Conservation (phyloP, 306 rosid genomes). For the Acacia melanoxylon region DNA sequence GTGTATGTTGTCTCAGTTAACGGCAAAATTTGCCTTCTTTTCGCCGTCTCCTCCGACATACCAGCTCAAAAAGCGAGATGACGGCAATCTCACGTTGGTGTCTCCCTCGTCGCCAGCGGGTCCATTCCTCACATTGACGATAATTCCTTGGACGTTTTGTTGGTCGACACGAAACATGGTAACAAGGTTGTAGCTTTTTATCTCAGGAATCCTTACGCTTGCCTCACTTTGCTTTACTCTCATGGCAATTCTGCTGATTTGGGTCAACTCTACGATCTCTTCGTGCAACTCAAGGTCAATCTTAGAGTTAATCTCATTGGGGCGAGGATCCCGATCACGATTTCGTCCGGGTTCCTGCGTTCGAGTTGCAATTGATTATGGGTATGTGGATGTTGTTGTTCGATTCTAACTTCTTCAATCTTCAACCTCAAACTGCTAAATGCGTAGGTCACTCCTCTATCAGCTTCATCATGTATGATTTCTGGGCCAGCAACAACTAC, state of each 20-base stretch:
- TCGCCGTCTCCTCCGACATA: constrained; percentile 95
- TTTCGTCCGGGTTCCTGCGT: too few species aligned
- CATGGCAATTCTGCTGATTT: constrained; percentile 98
- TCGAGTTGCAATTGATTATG: too few species aligned
- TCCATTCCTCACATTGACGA: constrained; percentile 60
- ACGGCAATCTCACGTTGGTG: constrained; percentile 80
- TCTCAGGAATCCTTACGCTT: constrained; percentile 76
- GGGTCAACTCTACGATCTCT: constrained; percentile 95
- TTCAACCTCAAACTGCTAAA: too few species aligned
- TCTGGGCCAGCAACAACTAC: too few species aligned
- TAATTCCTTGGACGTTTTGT: constrained; percentile 63
- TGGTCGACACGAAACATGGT: constrained; percentile 78
- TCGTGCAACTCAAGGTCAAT: constrained; percentile 94
- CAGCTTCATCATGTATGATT: too few species aligned
- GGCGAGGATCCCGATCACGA: too few species aligned
- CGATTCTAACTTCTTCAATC: too few species aligned
- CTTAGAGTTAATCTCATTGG: constrained; percentile 98
- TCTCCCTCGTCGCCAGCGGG: constrained; percentile 46
- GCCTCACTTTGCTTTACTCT: constrained; percentile 87
- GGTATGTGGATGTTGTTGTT: too few species aligned
- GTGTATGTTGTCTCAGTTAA: constrained; percentile 81
- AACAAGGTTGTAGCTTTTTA: constrained; percentile 90
- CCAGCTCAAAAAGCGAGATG: constrained; percentile 56
- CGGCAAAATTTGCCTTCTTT: constrained; percentile 91
- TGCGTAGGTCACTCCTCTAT: too few species aligned